Percentiles rank a stretch among this genome's conserved stretches.
These are phyloP conservation scores for Dactylis glomerata DNA, from an alignment of 176 grass and related monocot species.

Conservation along the genomic window DNA sequence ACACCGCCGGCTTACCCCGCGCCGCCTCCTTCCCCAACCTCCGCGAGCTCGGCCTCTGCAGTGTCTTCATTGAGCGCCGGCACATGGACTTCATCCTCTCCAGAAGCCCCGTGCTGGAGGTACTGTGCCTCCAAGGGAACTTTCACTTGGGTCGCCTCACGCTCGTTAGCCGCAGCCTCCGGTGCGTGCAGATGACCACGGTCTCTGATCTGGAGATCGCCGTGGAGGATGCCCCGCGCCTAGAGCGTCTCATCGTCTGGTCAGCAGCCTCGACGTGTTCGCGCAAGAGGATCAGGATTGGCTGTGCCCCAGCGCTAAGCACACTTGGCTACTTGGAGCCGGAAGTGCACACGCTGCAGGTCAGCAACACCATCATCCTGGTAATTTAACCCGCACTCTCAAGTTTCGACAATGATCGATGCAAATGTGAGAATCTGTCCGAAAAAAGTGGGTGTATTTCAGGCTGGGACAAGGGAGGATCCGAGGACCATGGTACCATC, in stretches of 20 bases:
- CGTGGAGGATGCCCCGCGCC: not conserved
- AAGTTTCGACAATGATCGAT: too few species aligned
- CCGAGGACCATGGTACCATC: too few species aligned
- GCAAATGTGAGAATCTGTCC: too few species aligned
- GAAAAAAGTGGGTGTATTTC: too few species aligned
- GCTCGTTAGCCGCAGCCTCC: not conserved
- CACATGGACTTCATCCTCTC: conserved; percentile 14
- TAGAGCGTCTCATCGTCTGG: not conserved
- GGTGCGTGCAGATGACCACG: not conserved
- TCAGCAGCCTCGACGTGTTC: not conserved
- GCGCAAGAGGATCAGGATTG: not conserved
- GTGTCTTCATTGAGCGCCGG: not conserved
- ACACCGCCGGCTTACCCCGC: not conserved
- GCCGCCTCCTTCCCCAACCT: conserved; percentile 12
- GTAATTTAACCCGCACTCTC: not conserved
- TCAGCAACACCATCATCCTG: not conserved
- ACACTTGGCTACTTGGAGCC: not conserved
- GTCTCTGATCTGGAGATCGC: not conserved
- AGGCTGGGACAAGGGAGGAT: too few species aligned
- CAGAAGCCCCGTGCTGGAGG: conserved; percentile 12
- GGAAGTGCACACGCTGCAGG: not conserved
- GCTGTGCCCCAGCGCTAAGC: not conserved
- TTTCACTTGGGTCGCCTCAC: not conserved
- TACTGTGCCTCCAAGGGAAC: not conserved
- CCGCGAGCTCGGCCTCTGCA: conserved; percentile 20